Conservation (phyloP, 768 basidiomycete genomes). For the Clavaria fumosa region DNA sequence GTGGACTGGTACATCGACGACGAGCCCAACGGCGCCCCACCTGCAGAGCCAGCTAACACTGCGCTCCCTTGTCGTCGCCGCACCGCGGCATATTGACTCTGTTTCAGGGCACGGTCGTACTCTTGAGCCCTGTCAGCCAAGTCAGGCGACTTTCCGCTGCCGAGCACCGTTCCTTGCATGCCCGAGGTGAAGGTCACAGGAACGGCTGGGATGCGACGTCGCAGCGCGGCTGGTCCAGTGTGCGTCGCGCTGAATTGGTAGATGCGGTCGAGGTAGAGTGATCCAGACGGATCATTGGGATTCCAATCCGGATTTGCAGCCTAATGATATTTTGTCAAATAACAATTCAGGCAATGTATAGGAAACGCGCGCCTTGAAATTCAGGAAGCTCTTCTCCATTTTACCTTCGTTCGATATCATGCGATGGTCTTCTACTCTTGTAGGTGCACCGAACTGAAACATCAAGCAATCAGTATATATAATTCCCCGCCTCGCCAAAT, state of each 20-base stretch:
- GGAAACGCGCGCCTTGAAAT: constrained; percentile 53
- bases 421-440: constrained; percentile 46
- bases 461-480: constrained; percentile 1
- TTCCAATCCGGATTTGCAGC: constrained; percentile 95
- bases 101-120: constrained; percentile 59
- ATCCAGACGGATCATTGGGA: constrained; percentile 80
- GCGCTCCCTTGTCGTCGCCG: constrained; percentile 33
- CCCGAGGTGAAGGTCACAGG: constrained; percentile 10
- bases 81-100: constrained; percentile 42
- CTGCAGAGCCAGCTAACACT: constrained; percentile 22
- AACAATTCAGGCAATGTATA: neutral
- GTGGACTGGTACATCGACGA: constrained; percentile 28
- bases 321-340: constrained; percentile 19
- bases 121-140: constrained; percentile 45
- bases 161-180: constrained; percentile 18
- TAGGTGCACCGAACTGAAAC: constrained; percentile 71
- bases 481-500: neutral
- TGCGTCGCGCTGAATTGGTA: constrained; percentile 47
- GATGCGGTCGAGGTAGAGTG: constrained; percentile 78
- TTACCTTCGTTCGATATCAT: constrained; percentile 86
- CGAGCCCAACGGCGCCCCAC: constrained; percentile 3
- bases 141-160: constrained; percentile 20
- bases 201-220: constrained; percentile 14
- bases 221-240: constrained; percentile 24
- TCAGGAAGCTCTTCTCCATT: constrained; percentile 97